Evolutionary conservation across 768 basidiomycete species (phyloP).

Genomic region (Cyclocybe cylindracea): DNA sequence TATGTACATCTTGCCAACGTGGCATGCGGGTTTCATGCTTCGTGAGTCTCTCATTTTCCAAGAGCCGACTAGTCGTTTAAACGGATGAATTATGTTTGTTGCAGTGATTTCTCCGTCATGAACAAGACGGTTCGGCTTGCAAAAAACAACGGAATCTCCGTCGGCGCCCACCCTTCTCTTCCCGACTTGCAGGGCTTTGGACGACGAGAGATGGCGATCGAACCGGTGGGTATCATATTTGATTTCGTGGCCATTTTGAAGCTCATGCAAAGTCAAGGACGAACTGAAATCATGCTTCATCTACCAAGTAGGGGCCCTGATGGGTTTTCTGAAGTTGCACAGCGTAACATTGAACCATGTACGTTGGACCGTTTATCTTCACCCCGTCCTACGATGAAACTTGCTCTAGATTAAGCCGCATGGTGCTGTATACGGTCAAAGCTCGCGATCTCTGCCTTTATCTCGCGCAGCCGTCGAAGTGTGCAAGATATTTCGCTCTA

Average conservation of each 20-base stretch:
- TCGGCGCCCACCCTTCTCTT: conserved; percentile 71
- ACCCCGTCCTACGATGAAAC: neutral
- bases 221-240: conserved; percentile 40
- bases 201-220: conserved; percentile 62
- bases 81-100: neutral
- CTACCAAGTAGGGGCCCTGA: conserved; percentile 69
- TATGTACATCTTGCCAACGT: conserved; percentile 62
- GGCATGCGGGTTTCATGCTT: conserved; percentile 72
- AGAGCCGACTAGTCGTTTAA: neutral
- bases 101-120: conserved; percentile 67
- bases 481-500: conserved; percentile 46
- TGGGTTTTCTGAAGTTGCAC: conserved; percentile 57
- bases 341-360: conserved; percentile 59
- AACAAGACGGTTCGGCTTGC: conserved; percentile 59
- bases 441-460: conserved; percentile 53
- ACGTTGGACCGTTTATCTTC: conserved; percentile 10
- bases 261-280: conserved; percentile 33
- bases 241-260: neutral
- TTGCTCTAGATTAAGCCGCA: conserved; percentile 55
- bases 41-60: conserved; percentile 30
- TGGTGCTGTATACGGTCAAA: conserved; percentile 63
- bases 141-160: conserved; percentile 51
- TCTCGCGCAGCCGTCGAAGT: conserved; percentile 57
- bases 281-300: conserved; percentile 59
- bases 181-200: conserved; percentile 70